Percentiles rank a stretch among this genome's conserved stretches.
Conservation (phyloP, 495 filamentous ascomycete genomes). For the Aspergillus bertholletiae region DNA sequence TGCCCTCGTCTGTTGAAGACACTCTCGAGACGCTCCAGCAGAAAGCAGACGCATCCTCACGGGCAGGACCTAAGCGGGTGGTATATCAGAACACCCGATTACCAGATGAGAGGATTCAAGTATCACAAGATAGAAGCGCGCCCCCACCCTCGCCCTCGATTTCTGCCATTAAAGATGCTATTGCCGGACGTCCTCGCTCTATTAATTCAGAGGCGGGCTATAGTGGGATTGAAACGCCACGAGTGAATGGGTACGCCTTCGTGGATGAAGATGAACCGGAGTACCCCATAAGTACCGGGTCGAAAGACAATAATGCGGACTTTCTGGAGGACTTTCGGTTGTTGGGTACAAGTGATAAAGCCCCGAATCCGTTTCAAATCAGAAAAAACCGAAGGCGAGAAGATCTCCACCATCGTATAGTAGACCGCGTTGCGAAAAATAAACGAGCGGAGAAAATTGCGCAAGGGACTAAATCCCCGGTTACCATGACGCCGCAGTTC, state of each 20-base stretch:
- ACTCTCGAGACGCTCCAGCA: slow-evolving; percentile 61
- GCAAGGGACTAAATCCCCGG: slow-evolving; percentile 50
- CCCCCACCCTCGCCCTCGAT: slow-evolving; percentile 74
- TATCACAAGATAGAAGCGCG: slow-evolving; percentile 24
- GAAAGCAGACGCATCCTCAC: slow-evolving; percentile 63
- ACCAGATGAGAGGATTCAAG: slow-evolving; percentile 24
- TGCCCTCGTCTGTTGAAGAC: slow-evolving; percentile 66
- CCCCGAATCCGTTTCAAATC: slow-evolving; percentile 80
- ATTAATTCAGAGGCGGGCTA: slow-evolving; percentile 65
- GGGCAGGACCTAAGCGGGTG: slow-evolving; percentile 72
- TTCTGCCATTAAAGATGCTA: slow-evolving; percentile 82
- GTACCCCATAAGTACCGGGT: slow-evolving; percentile 6
- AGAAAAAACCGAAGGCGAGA: slow-evolving; percentile 73
- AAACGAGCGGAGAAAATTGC: slow-evolving; percentile 57
- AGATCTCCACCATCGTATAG: slow-evolving; percentile 83
- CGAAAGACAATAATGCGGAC: slow-evolving; percentile 9
- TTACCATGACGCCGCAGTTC: slow-evolving; percentile 67
- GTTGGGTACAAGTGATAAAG: slow-evolving; percentile 57
- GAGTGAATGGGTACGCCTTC: slow-evolving; percentile 90
- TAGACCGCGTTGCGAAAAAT: slow-evolving; percentile 74
- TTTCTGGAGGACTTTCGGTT: slow-evolving; percentile 25
- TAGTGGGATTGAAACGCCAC: slow-evolving; percentile 72
- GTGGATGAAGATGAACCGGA: slow-evolving; percentile 76
- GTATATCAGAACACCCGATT: slow-evolving; percentile 82
- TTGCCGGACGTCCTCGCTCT: slow-evolving; percentile 66